Base-by-base conservation (phyloP, 2,329 filamentous ascomycete species). In the Trichoderma sp. region DNA sequence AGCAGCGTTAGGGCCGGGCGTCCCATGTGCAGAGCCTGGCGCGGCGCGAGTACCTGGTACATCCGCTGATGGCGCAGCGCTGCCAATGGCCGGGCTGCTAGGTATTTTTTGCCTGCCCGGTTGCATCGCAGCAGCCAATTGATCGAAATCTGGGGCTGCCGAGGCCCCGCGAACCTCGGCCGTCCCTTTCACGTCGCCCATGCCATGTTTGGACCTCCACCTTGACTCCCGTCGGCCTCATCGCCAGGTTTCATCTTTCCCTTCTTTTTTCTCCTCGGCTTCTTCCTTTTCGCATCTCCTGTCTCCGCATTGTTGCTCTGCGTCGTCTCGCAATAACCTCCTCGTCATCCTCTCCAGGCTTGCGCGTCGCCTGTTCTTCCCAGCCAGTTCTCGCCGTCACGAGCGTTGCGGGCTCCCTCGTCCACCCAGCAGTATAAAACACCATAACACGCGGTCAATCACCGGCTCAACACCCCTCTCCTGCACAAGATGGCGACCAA, bases 401-500 rank as follows among this genome's bases (percentile, higher is more conserved):
- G 39, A 63, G 51, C 45, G 24, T 51, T 58, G 58, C 64, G 15
- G 59, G n/a, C 17, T 44, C 54, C 41, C 21, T 19, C 24, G 47
- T 45, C 44, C 15, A 44, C 34, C 34, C 34, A 39, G 34, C 30
- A 52, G 17, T 30, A n/a, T 19, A 43, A 24, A 54, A 19, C 41
- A 43, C 41, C 47, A 60, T 14, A 5, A 60, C 47, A 60, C 57
- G 57, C 57, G 50, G 59, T 39, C 59, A 55, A 4, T 19, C 26
- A 24, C 34, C 17, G 15, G 48, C 47, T 30, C 45, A 39, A 10
- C 34, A 52, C 24, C 9, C 19, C 26, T 4, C 34, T 52, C 24
- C 48, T 41, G 44, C 70, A 71, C 64, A 67, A 39, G 34, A 77
- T 78, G 76, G 70, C 76, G 63, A 71, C 73, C 64, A 69, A 69